A percentile compares a stretch with the other conserved stretches of the same genome.
These are phyloP conservation scores for Neurospora intermedia DNA, from an alignment of 495 filamentous ascomycete species.

Conservation along the genomic window DNA sequence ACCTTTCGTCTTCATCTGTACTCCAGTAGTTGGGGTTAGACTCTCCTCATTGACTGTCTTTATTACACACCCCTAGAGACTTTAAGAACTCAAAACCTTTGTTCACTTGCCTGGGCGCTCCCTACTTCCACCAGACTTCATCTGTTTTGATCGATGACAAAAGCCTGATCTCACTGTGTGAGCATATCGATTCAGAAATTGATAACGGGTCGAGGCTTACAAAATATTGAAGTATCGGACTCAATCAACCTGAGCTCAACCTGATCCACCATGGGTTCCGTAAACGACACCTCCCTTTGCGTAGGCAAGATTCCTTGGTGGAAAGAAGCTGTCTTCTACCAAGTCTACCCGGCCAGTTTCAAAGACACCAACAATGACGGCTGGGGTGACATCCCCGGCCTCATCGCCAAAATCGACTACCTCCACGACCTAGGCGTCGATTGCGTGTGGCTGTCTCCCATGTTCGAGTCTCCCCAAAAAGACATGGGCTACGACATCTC, in stretches of 20 bases:
- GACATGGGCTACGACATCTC: constrained; percentile 62
- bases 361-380: constrained; percentile 59
- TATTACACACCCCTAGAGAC: background rate
- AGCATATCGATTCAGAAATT: background rate
- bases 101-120: background rate
- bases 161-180: background rate
- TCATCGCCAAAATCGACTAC: constrained; percentile 55
- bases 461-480: constrained; percentile 54
- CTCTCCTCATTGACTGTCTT: background rate
- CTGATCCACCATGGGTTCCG: background rate
- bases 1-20: background rate
- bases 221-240: background rate
- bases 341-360: constrained; percentile 50
- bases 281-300: background rate
- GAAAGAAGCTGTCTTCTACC: constrained; percentile 43
- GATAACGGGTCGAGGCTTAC: background rate
- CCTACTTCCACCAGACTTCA: background rate
- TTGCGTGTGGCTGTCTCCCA: constrained; percentile 57
- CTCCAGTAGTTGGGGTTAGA: background rate
- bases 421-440: constrained; percentile 53
- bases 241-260: background rate
- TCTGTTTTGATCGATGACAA: background rate
- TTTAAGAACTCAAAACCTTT: background rate
- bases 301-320: constrained; percentile 4
- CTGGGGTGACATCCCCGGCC: constrained; percentile 56